Base-by-base conservation (phyloP, 2,329 filamentous ascomycete genomes). In the Nemania sp. region DNA sequence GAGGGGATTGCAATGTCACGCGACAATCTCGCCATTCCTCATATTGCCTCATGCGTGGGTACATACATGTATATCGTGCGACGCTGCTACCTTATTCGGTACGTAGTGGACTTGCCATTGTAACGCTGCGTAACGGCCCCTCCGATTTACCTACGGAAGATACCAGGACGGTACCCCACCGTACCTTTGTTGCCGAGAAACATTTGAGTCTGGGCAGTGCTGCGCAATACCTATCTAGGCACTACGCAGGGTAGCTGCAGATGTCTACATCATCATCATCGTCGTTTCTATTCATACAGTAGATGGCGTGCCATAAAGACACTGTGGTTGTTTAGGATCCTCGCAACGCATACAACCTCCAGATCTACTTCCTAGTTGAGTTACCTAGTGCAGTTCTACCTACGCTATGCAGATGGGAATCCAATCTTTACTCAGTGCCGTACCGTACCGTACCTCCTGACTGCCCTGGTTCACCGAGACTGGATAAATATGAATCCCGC, bases 1-100 rank as follows among this genome's bases (percentile, higher is more conserved):
- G 59, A 59, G 54, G 60, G 60, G 25, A 29, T 29, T n/a, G 59
- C 34, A 34, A 34, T 39, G 59, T 64, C 62, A 65, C 60, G 62
- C 62, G 63, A 65, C 63, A 50, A 60, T 65, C 60, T 65, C 60
- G 54, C 57, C 60, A 65, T 63, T 50, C 34, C 35, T 50, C 39
- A 40, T 35, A 51, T 47, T 59, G 59, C 55, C 46, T 65, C 54
- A 55, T 52, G 39, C 47, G 51, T 43, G n/a, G 7, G 35, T n/a
- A n/a, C 35, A n/a, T 39, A 11, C 35, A 39, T 39, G 47, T 53
- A 18, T 45, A 57, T 61, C 57, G 51, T 60, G 57, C 60, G 60
- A 63, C 60, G 35, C 49, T 52, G 3, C 20, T 29, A 29, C 25
- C n/a, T n/a, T n/a, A n/a, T n/a, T n/a, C n/a, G n/a, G n/a, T 29